Conservation (phyloP, 2,329 filamentous ascomycete genomes). For the Phialophora macrospora region DNA sequence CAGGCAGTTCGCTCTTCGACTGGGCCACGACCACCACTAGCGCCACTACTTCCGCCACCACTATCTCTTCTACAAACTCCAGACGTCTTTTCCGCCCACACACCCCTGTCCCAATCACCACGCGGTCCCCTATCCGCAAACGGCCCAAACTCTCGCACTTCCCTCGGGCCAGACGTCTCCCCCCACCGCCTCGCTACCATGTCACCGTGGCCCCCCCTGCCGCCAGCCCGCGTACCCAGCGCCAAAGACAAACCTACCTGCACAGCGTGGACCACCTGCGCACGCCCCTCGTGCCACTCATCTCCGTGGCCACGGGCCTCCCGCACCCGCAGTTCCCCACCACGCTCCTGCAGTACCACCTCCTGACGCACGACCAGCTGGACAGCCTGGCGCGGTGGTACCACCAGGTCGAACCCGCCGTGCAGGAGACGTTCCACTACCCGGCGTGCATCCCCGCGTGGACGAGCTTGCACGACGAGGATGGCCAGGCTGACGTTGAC, state of each 20-base stretch:
- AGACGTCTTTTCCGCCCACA: conserved; percentile 10
- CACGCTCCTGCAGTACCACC: conserved; percentile 47
- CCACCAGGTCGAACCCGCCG: conserved; percentile 49
- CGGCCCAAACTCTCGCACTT: conserved; percentile 8
- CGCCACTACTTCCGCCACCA: background rate
- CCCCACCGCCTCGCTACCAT: conserved; percentile 27
- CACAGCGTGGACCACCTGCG: conserved; percentile 42
- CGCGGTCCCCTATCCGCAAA: conserved; percentile 33
- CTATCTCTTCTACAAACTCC: background rate
- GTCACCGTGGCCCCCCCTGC: conserved; percentile 18
- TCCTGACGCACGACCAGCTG: conserved; percentile 49
- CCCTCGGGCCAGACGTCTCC: background rate
- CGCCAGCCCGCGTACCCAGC: conserved; percentile 12
- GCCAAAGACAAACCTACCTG: conserved; percentile 19
- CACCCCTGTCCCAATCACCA: conserved; percentile 15
- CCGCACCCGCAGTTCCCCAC: conserved; percentile 48
- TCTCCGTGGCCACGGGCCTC: conserved; percentile 46
- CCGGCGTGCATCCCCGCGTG: conserved; percentile 40
- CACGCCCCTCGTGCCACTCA: conserved; percentile 45
- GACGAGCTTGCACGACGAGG: conserved; percentile 15
- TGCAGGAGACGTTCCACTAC: conserved; percentile 44
- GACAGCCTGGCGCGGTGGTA: conserved; percentile 50
- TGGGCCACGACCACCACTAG: conserved; percentile 9
- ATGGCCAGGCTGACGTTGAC: conserved; percentile 33
- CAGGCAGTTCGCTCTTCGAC: conserved; percentile 14